Percentiles rank a stretch among this genome's conserved stretches.
Evolutionary conservation across 345 rosid species (phyloP).

Genomic region (Eucalyptus dawsonii): DNA sequence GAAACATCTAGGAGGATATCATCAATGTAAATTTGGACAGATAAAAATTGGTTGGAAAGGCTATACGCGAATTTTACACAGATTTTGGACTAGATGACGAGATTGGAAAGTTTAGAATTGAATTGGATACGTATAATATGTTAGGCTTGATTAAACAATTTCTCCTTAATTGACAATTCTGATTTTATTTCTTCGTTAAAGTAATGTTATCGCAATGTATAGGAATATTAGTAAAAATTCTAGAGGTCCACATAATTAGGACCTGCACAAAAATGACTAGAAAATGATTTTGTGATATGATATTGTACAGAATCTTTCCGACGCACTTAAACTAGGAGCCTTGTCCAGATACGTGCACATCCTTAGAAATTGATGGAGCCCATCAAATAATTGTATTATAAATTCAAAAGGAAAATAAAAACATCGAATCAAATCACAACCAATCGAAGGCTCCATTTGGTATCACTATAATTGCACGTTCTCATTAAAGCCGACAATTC

Average conservation of each 20-base stretch:
- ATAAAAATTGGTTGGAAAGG: not conserved
- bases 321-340: too few species aligned
- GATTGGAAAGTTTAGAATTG: fast-evolving
- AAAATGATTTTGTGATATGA: not conserved
- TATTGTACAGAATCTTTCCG: not conserved
- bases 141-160: too few species aligned
- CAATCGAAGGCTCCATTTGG: not conserved
- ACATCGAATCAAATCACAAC: not conserved
- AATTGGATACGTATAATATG: fast-evolving
- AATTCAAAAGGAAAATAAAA: not conserved
- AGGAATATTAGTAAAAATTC: not conserved
- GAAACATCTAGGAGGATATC: fast-evolving
- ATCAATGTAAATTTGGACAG: too few species aligned
- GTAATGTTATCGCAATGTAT: not conserved
- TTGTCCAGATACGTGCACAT: not conserved
- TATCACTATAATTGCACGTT: not conserved
- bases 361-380: not conserved
- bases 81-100: not conserved
- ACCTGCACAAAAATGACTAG: not conserved
- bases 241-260: not conserved
- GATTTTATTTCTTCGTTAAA: not conserved
- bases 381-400: too few species aligned
- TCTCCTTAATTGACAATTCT: too few species aligned
- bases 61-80: too few species aligned
- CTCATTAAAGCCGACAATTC: not conserved